Percentiles rank a stretch among this genome's conserved stretches.
Evolutionary conservation across 2,329 filamentous ascomycete genomes (phyloP).

Genomic region (Penicillium sp.): DNA sequence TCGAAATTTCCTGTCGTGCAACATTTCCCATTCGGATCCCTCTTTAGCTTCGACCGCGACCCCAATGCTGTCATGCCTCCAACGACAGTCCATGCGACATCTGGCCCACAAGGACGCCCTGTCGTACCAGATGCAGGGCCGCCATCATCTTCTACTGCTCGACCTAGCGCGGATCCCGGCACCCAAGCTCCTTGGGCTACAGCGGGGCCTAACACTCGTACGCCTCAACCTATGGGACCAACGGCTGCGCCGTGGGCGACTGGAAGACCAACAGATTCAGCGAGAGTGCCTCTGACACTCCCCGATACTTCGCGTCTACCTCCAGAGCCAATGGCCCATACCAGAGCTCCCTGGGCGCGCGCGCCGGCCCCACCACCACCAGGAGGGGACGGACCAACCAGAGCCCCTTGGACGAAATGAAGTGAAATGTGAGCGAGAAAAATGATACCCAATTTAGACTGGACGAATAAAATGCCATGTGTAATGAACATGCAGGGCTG

Average conservation of each 20-base stretch:
- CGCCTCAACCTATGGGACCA: slow-evolving; percentile 21
- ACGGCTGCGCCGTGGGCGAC: slow-evolving; percentile 36
- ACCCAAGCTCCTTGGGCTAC: slow-evolving; percentile 42
- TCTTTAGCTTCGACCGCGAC: slow-evolving; percentile 76
- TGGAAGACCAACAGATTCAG: slow-evolving; percentile 14
- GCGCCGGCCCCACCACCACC: slow-evolving; percentile 20
- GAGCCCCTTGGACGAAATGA: slow-evolving; percentile 43
- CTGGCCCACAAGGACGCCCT: slow-evolving; percentile 28
- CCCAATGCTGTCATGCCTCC: slow-evolving; percentile 57
- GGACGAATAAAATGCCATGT: neutral
- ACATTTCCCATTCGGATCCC: slow-evolving; percentile 80
- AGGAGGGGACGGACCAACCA: slow-evolving; percentile 32
- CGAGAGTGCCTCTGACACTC: slow-evolving; percentile 14
- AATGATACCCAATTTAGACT: slow-evolving; percentile 14
- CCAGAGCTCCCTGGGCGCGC: slow-evolving; percentile 36
- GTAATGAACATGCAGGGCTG: neutral
- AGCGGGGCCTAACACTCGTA: slow-evolving; percentile 14
- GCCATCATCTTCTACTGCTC: slow-evolving; percentile 14
- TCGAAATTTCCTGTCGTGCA: slow-evolving; percentile 99
- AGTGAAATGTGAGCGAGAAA: neutral
- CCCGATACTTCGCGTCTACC: slow-evolving; percentile 33
- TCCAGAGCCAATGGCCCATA: slow-evolving; percentile 33
- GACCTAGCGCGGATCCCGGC: slow-evolving; percentile 23
- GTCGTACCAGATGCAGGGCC: slow-evolving; percentile 20
- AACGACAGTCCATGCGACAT: slow-evolving; percentile 57